Evolutionary conservation across 495 filamentous ascomycete genomes (phyloP), one percentile per base, ranked within the genome.

Genomic region (Aspergillus taichungensis): DNA sequence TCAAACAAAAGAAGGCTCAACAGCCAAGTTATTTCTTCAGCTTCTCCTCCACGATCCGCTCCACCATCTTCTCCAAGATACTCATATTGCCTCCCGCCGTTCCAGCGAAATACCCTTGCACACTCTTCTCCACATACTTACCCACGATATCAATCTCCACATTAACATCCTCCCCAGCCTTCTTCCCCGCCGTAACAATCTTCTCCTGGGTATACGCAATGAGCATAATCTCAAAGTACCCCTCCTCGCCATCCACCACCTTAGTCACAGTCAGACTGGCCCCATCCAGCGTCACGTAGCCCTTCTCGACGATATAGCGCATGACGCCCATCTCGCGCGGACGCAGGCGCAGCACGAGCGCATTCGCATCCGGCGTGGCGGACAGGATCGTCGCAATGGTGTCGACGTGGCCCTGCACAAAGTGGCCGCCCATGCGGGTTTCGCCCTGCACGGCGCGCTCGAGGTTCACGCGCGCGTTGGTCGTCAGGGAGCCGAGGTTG

Each of bases 91-190:
- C 76, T 27, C 73, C 62, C 6, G 57, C 54, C 13, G 58, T 61
- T 5, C 71, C 74, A 40, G 73, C 74, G 57, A 80, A 76, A 53
- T 78, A 79, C 10, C 63, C 76, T 49, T 71, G 60, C 1, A 80
- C 81, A 47, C 85, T 88, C 79, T 96, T 99, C 80, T 96, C 94
- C 13, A 96, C 90, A 61, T 97, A 96, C 75, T 99, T 99, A 5
- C 91, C 94, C 52, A 96, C 83, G 74, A 95, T 89, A 64, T 99
- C 94, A 41, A 97, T 94, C 74, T 99, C 94, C 12, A 97, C 83
- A 63, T 99, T 99, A 29, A 97, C 88, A 40, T 77, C 73, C 6
- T 95, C 88, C 1, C 94, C 90, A n/a, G 71, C 64, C 62, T 74
- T 71, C 76, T 99, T 97, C 8, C 61, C 66, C 8, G 85, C 87